phyloP scores from a whole-genome alignment of 176 grass and related monocot genomes.

The Avena insularis region DNA sequence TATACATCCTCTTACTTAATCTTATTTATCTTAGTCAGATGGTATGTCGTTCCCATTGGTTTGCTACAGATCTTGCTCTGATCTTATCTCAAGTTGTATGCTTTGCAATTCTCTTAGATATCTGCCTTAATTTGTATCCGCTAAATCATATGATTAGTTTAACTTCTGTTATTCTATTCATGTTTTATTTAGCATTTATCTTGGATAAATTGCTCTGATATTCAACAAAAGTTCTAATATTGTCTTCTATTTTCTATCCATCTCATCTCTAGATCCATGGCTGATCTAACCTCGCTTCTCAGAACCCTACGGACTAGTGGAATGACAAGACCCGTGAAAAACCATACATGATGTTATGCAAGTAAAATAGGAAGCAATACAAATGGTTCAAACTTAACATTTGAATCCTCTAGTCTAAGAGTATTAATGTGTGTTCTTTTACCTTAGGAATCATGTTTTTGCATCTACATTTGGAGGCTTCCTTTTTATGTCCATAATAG shows the following conservation, averaged over 20 bases:
- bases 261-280: not conserved
- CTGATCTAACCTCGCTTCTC: not conserved
- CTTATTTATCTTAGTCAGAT: too few relatives aligned
- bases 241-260: not conserved
- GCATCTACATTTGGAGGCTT: not conserved
- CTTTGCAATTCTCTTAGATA: too few relatives aligned
- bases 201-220: too few relatives aligned
- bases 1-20: too few relatives aligned
- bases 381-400: not conserved
- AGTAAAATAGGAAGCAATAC: not conserved
- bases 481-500: not conserved
- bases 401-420: not conserved
- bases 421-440: not conserved
- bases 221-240: not conserved
- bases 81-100: too few relatives aligned
- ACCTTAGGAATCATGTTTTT: not conserved
- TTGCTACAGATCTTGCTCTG: too few relatives aligned
- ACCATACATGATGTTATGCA: not conserved
- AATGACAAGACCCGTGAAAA: not conserved
- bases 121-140: too few relatives aligned
- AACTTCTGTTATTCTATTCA: too few relatives aligned
- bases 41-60: too few relatives aligned
- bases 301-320: not conserved
- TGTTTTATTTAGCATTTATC: too few relatives aligned
- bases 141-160: too few relatives aligned